Evolutionary conservation across 1,139 yeast genomes (phyloP), one percentile per base, ranked within the genome.

Genomic region (Diutina siamensis): DNA sequence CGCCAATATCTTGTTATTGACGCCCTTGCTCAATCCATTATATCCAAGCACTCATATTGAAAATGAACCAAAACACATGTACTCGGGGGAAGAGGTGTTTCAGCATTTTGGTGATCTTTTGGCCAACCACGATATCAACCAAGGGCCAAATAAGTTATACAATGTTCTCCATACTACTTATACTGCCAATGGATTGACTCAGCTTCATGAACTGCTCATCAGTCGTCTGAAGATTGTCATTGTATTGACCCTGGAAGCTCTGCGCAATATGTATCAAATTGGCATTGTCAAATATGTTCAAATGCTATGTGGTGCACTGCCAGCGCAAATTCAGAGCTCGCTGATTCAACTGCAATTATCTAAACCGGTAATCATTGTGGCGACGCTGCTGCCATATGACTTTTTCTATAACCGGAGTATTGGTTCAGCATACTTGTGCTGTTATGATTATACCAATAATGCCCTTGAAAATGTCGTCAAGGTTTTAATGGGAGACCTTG

Each of bases 301-400:
- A 5, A 67, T 76, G 22, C 62, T 78, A 19, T 78, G 84, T 58
- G 76, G 79, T 8, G 67, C 72, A 28, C 58, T 66, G 48, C 75
- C 78, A 2, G 53, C 53, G 10, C 54, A 56, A 2, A 51, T 57
- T 15, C 65, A 60, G 48, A 25, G 21, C 20, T 3, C 36, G 5
- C 31, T n/a, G 20, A 15, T 8, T 13, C 42, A n/a, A 25, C 19
- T 18, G 3, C 42, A 38, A 9, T 51, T 67, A 19, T 51, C 65
- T 10, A 78, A 78, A 50, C 83, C 83, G 3, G 63, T 79, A 52
- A 65, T 80, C 5, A 68, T 77, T 1, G 68, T 78, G n/a, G 82
- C 84, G 1, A 78, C 81, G 0, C 75, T 78, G 52, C 74, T 82
- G 3, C 85, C 86, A 0, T 78, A 77, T 51, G 83, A 78, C 55